These are phyloP conservation scores for Sclerotiophoma versabilis DNA, from an alignment of 2,329 filamentous ascomycete species.

Conservation along the genomic window DNA sequence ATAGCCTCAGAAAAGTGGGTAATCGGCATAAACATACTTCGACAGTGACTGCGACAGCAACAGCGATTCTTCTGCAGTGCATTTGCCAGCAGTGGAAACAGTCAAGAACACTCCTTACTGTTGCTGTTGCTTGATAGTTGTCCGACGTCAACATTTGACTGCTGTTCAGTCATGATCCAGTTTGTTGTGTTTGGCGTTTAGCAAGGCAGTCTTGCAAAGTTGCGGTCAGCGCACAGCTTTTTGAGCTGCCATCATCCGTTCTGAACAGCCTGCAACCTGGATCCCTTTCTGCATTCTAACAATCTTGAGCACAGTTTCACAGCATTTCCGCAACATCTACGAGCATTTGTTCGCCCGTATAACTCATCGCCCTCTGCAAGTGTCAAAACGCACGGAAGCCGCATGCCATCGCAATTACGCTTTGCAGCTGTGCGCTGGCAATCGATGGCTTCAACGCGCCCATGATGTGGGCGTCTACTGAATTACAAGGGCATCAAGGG, in stretches of 20 bases:
- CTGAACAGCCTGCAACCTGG: slow-evolving; percentile 5
- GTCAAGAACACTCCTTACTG: not conserved
- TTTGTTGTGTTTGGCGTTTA: slow-evolving; percentile 17
- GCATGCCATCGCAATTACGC: not conserved
- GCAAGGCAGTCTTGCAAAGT: slow-evolving; percentile 38
- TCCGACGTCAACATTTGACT: not conserved
- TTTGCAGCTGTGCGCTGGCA: slow-evolving; percentile 36
- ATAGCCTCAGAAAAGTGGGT: not conserved
- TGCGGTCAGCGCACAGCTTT: slow-evolving; percentile 29
- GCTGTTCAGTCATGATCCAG: not conserved
- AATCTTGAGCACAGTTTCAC: not conserved
- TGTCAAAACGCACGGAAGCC: slow-evolving; percentile 1
- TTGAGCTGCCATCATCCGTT: slow-evolving; percentile 6
- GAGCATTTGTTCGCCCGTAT: not conserved
- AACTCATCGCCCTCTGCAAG: not conserved
- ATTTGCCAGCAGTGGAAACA: not conserved
- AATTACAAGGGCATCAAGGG: slow-evolving; percentile 22
- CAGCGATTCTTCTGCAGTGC: not conserved
- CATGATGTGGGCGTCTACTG: slow-evolving; percentile 18
- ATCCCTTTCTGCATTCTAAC: not conserved
- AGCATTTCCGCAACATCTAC: not conserved
- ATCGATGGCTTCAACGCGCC: slow-evolving; percentile 13
- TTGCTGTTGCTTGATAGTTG: not conserved
- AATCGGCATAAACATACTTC: not conserved
- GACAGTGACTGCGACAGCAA: not conserved